Evolutionary conservation across 495 filamentous ascomycete species (phyloP), one percentile per base, ranked within the genome.

Genomic region (Corynascus novoguineensis): DNA sequence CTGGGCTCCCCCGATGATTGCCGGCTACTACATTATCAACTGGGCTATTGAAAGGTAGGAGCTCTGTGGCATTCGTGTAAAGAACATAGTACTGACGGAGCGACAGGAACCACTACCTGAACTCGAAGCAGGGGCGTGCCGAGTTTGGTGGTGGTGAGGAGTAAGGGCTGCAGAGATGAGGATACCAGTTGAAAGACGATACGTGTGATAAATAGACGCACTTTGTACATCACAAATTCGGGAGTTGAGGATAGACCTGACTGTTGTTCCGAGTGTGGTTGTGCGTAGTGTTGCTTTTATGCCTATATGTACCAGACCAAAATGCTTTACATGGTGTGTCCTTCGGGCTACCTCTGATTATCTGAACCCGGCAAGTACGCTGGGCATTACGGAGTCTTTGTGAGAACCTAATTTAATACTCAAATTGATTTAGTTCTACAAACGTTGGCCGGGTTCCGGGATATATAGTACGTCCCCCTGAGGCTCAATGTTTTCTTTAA

Each of bases 61-160:
- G 65, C 54, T 53, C 15, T n/a, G 2, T 1, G 2, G 14, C 19
- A 17, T 29, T 25, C 0, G 27, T 35, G 17, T 10, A 28, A 3
- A 27, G 12, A 12, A 32, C 0, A 5, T 5, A 11, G 6, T 4
- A 2, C 58, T 71, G 41, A 66, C 61, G 52, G 48, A 34, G 3
- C 29, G n/a, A 14, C 63, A 95, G 91, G 71, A 96, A 96, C 78
- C 81, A 95, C 67, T 93, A 86, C 77, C 79, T 93, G 63, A 93
- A 95, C 81, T 93, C 88, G 66, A 96, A 96, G 82, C 78, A 81
- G 40, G 91, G 91, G 42, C 88, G 89, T 58, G 75, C 81, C 51
- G 76, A 81, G 68, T 73, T 83, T 57, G 72, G 57, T 37, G 72
- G 57, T 34, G 66, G 64, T 15, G 74, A 76, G 59, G 75, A 81